Conservation (phyloP, 805 yeast genomes). For the Candida ipomoeae region DNA sequence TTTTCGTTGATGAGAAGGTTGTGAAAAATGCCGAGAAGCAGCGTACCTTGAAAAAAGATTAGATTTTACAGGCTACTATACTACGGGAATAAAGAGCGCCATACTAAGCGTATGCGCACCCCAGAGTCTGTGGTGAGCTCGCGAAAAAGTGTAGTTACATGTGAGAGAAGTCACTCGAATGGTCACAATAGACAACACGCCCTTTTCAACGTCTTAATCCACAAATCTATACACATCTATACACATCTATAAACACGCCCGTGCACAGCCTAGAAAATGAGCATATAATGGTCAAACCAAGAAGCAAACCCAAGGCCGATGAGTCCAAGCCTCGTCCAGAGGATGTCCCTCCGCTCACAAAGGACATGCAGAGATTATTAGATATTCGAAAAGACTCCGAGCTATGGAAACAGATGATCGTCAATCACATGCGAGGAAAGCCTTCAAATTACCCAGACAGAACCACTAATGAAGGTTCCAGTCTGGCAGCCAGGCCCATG, state of each 20-base stretch:
- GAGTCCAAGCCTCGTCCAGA: not conserved
- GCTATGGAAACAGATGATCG: slow-evolving; percentile 31
- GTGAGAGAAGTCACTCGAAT: not conserved
- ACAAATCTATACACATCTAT: not conserved
- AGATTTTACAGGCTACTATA: slow-evolving; percentile 1
- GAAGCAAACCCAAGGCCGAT: not conserved
- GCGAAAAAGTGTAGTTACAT: not conserved
- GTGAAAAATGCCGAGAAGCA: slow-evolving; percentile 93
- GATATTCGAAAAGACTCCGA: slow-evolving; percentile 32
- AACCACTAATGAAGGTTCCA: not conserved
- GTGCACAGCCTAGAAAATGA: not conserved
- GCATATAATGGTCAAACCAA: not conserved
- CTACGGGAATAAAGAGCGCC: not conserved
- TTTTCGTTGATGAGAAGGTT: slow-evolving; percentile 84
- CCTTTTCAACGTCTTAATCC: not conserved
- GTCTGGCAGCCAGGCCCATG: not conserved
- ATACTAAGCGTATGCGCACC: not conserved
- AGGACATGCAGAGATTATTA: slow-evolving; percentile 13
- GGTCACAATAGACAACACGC: not conserved
- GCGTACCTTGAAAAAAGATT: slow-evolving; percentile 76
- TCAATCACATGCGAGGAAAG: not conserved
- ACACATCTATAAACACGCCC: not conserved
- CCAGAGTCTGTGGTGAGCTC: not conserved
- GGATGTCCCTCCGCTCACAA: not conserved
- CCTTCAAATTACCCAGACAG: not conserved